Percentiles rank a stretch among this genome's conserved stretches.
phyloP scores from a whole-genome alignment of 2,329 filamentous ascomycete species.

The Fusarium redolens region DNA sequence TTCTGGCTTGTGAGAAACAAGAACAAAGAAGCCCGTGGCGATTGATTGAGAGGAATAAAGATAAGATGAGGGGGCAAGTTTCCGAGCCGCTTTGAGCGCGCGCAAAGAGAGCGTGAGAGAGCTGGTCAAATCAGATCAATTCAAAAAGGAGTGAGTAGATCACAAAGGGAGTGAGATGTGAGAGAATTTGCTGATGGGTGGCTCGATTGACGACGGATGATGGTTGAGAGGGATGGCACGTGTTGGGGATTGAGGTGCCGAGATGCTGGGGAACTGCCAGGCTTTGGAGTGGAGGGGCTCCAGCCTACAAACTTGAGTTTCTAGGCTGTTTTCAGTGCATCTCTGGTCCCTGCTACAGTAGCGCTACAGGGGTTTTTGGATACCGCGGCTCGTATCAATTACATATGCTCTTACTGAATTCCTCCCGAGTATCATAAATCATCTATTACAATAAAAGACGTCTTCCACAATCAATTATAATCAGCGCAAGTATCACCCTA shows the following conservation, averaged over 20 bases:
- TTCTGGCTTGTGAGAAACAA: not conserved
- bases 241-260: conserved; percentile 45
- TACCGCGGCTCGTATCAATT: conserved; percentile 28
- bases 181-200: conserved; percentile 32
- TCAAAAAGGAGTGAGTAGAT: not conserved
- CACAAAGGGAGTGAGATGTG: conserved; percentile 24
- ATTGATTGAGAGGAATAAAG: conserved; percentile 5
- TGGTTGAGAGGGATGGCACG: conserved; percentile 46
- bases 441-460: not conserved
- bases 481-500: not conserved
- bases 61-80: conserved; percentile 6
- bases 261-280: conserved; percentile 33
- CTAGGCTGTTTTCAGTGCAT: conserved; percentile 6
- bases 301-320: not conserved
- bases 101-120: conserved; percentile 16
- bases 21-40: not conserved
- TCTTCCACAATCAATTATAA: not conserved
- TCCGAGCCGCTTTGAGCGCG: conserved; percentile 2
- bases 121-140: conserved; percentile 6
- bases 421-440: not conserved
- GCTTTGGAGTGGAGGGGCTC: conserved; percentile 3
- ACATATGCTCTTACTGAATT: not conserved
- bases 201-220: conserved; percentile 42
- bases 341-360: conserved; percentile 11
- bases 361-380: conserved; percentile 19